A percentile compares a stretch with the other conserved stretches of the same genome.
phyloP scores from a whole-genome alignment of 495 filamentous ascomycete species.

The Daldinia bambusicola region DNA sequence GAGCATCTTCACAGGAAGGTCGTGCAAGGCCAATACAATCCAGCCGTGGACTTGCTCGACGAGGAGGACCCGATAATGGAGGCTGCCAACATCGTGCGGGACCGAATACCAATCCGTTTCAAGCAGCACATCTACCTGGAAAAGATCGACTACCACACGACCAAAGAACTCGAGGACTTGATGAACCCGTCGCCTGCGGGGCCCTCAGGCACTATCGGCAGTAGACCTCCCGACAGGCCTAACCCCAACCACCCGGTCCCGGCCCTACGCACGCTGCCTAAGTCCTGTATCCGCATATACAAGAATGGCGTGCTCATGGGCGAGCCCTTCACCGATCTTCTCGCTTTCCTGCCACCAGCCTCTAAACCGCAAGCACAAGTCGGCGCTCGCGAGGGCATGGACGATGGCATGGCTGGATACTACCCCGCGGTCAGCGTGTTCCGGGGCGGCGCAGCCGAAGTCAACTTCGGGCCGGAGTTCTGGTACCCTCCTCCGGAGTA shows the following conservation, averaged over 20 bases:
- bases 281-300: constrained; percentile 86
- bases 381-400: constrained; percentile 81
- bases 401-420: constrained; percentile 95
- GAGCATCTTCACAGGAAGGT: constrained; percentile 85
- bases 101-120: constrained; percentile 92
- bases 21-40: constrained; percentile 87
- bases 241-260: constrained; percentile 77
- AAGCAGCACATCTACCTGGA: constrained; percentile 95
- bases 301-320: constrained; percentile 91
- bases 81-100: constrained; percentile 83
- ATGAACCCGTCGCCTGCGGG: constrained; percentile 76
- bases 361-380: constrained; percentile 78
- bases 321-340: constrained; percentile 85
- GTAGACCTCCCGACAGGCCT: constrained; percentile 60
- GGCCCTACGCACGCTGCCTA: constrained; percentile 82
- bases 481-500: constrained; percentile 80
- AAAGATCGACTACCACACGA: constrained; percentile 87
- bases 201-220: constrained; percentile 50
- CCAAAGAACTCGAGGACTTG: constrained; percentile 88
- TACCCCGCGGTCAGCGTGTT: constrained; percentile 94
- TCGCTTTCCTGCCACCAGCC: constrained; percentile 92
- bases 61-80: constrained; percentile 63
- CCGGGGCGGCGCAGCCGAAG: constrained; percentile 86
- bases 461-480: constrained; percentile 90
- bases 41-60: constrained; percentile 72